phyloP scores from a whole-genome alignment of 2,329 filamentous ascomycete species.

The Alternaria metachromatica region DNA sequence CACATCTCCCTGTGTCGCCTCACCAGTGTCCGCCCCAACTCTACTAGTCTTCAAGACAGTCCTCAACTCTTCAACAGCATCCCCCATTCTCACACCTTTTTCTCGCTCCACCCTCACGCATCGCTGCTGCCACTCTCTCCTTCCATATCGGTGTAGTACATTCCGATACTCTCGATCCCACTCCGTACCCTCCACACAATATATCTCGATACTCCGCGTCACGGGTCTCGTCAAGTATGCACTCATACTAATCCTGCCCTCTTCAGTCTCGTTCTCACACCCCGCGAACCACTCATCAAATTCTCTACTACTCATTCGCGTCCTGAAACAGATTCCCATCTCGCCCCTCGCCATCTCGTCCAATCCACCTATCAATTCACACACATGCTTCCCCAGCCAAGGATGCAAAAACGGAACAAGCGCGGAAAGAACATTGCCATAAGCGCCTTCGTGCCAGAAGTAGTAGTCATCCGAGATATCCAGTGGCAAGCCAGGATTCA shows the following conservation, averaged over 20 bases:
- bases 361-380: conserved; percentile 1
- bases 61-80: conserved; percentile 18
- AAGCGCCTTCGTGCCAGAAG: conserved; percentile 16
- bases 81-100: conserved; percentile 14
- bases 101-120: conserved; percentile 17
- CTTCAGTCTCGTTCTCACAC: background rate
- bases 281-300: background rate
- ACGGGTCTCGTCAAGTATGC: conserved; percentile 1
- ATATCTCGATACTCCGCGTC: conserved; percentile 1
- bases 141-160: background rate
- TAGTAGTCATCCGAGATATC: conserved; percentile 14
- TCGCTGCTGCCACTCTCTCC: background rate
- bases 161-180: conserved; percentile 8
- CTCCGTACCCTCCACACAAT: conserved; percentile 3
- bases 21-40: background rate
- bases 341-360: conserved; percentile 1
- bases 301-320: background rate
- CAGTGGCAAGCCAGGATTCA: background rate
- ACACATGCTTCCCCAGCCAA: background rate
- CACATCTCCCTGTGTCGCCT: conserved; percentile 4
- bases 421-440: conserved; percentile 3
- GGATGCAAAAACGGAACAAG: conserved; percentile 15
- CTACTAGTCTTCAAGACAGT: conserved; percentile 1
- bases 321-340: conserved; percentile 4
- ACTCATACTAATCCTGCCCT: background rate